These are phyloP conservation scores for Apophysomyces ossiformis DNA, from an alignment of 371 early-diverging fungal species.

Conservation along the genomic window DNA sequence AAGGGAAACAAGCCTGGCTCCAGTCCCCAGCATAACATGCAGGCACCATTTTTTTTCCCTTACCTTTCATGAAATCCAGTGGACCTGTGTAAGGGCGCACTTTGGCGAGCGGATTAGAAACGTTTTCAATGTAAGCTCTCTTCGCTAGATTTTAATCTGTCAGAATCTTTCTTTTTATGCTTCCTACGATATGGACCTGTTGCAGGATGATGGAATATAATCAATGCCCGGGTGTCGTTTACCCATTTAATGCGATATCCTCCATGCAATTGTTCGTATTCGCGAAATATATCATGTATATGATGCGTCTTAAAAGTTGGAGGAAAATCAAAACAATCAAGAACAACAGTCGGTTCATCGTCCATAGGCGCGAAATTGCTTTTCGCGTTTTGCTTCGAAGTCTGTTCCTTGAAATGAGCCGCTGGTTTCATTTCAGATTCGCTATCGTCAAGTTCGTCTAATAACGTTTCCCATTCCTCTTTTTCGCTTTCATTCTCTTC, in stretches of 20 bases:
- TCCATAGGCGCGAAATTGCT: conserved; percentile 7
- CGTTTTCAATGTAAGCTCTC: conserved; percentile 36
- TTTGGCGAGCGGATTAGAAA: conserved; percentile 34
- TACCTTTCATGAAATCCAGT: conserved; percentile 24
- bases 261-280: conserved; percentile 60
- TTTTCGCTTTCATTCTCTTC: neutral
- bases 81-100: conserved; percentile 34
- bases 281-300: conserved; percentile 57
- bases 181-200: conserved; percentile 58
- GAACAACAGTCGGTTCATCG: conserved; percentile 24
- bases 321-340: conserved; percentile 59
- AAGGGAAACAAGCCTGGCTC: neutral
- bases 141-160: conserved; percentile 20
- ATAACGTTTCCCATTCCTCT: conserved; percentile 1
- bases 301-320: conserved; percentile 55
- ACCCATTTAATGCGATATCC: conserved; percentile 80
- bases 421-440: neutral
- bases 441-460: conserved; percentile 5
- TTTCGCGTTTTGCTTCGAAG: neutral
- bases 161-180: neutral
- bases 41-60: neutral
- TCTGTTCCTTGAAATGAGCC: neutral
- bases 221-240: conserved; percentile 71
- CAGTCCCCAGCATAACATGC: neutral
- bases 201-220: conserved; percentile 68